Percentiles rank a stretch among this genome's conserved stretches.
Evolutionary conservation across 2,329 filamentous ascomycete genomes (phyloP).

Genomic region (Trichophyton benhamiae): DNA sequence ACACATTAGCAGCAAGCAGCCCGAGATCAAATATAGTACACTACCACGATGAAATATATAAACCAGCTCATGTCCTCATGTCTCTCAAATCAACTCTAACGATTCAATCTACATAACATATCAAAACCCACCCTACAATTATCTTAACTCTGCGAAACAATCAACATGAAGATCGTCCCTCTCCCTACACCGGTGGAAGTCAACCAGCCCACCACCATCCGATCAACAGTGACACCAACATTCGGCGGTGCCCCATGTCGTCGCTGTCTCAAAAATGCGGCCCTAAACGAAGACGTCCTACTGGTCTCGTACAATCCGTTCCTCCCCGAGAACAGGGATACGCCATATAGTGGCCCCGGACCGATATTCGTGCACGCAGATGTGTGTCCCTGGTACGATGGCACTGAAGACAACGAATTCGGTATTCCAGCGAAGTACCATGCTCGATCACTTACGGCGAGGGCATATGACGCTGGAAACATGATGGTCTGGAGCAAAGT

Average conservation of each 20-base stretch:
- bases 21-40: no score
- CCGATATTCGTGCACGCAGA: constrained; percentile 6
- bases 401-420: background rate
- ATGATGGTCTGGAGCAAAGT: constrained; percentile 5
- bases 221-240: background rate
- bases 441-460: background rate
- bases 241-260: constrained; percentile 3
- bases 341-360: constrained; percentile 2
- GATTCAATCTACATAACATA: background rate
- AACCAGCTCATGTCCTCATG: background rate
- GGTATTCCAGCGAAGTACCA: background rate
- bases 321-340: background rate
- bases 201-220: background rate
- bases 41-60: background rate
- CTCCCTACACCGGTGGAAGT: constrained; percentile 5
- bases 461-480: constrained; percentile 3
- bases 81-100: background rate
- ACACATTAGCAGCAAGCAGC: background rate
- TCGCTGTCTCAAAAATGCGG: constrained; percentile 3
- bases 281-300: background rate
- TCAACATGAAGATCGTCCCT: constrained; percentile 3
- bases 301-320: constrained; percentile 8
- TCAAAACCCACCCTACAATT: background rate
- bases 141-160: background rate
- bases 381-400: background rate